Evolutionary conservation across 352 stramenopile species (phyloP), one percentile per base, ranked within the genome.

Genomic region (Salisapilia sapeloensis): DNA sequence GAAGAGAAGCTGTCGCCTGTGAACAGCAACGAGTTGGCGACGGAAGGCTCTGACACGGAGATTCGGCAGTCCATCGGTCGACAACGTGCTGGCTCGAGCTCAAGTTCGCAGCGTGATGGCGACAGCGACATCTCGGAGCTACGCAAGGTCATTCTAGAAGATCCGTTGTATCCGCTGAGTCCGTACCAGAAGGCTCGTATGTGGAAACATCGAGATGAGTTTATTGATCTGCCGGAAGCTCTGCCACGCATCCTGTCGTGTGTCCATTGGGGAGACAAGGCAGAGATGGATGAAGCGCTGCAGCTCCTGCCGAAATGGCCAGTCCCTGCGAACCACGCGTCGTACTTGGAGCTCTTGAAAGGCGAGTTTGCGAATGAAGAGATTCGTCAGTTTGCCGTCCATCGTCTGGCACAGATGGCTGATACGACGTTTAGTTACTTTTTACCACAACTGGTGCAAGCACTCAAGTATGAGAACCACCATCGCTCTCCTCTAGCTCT

Each of bases 391-490:
- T 92, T 89, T 46, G 76, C 76, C 2, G 69, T 92, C 0, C 35
- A 55, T 20, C 81, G 85, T 34, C 53, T 93, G n/a, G 44, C 51
- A 6, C 51, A 74, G 12, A 86, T 93, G 70, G 59, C 66, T n/a
- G 77, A 93, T 31, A 77, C 66, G 3, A 81, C 72, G 4, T 85
- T 93, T 37, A 83, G 70, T 35, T 86, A 87, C 24, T 84, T 91
- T 32, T 52, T 93, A 17, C 77, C 75, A 0, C 79, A 93, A 37
- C 70, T 93, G 20, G 75, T 92, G 11, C 79, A 93, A 40, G 75
- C 70, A 10, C 62, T 93, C 32, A 93, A 93, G 48, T 92, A 82
- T 23, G 79, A 93, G 40, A 83, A 79, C 39, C 76, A 91, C 30
- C 67, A 89, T 35, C 48, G 80, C 15, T 87, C 66, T 2, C 59